phyloP scores from a whole-genome alignment of 148 eudicot species.

The Vaccinium macrocarpon region DNA sequence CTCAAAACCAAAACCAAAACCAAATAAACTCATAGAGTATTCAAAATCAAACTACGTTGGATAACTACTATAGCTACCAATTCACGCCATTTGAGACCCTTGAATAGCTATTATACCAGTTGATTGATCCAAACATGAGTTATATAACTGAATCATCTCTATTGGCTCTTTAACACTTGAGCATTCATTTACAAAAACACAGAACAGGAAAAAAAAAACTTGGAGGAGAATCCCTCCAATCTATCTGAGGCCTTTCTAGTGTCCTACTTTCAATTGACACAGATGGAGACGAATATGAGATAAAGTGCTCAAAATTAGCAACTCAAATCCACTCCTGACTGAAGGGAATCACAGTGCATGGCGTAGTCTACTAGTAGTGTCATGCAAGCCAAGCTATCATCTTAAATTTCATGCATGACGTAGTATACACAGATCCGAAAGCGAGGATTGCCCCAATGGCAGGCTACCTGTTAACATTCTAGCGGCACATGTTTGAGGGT shows the following conservation, averaged over 20 bases:
- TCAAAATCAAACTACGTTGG: not conserved
- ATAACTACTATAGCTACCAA: not conserved
- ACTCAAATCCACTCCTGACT: conserved; percentile 5
- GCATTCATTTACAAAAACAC: too few species aligned
- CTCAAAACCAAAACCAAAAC: too few species aligned
- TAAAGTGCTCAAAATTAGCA: not conserved
- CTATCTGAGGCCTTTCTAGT: not conserved
- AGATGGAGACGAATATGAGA: not conserved
- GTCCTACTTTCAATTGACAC: not conserved
- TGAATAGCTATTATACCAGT: not conserved
- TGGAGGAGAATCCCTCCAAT: too few species aligned
- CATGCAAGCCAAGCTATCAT: not conserved
- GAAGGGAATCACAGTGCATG: not conserved
- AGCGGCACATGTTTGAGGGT: not conserved
- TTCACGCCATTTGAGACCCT: not conserved
- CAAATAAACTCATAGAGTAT: too few species aligned
- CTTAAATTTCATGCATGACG: not conserved
- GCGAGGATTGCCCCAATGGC: not conserved
- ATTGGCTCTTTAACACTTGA: too few species aligned
- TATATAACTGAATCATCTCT: not conserved
- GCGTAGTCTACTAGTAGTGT: not conserved
- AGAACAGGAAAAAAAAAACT: too few species aligned
- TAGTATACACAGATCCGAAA: not conserved
- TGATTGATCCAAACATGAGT: not conserved
- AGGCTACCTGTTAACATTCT: not conserved